Conservation (phyloP, 2,329 filamentous ascomycete genomes). For the Fusarium marasasianum region DNA sequence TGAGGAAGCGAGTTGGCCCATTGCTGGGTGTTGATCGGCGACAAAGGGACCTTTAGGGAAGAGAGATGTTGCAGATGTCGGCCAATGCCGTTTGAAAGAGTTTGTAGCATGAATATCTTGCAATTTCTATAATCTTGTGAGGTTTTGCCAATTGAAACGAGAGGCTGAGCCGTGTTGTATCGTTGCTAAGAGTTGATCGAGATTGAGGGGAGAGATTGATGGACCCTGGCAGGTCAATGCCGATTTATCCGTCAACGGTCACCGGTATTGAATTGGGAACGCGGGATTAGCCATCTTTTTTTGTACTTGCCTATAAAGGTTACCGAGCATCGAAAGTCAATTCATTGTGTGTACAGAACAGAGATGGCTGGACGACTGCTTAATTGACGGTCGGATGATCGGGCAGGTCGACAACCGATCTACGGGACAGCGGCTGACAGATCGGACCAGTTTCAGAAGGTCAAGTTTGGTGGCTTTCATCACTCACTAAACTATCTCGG, state of each 20-base stretch:
- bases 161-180: not conserved
- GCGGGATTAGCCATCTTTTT: not conserved
- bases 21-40: conserved; percentile 22
- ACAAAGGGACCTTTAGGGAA: conserved; percentile 15
- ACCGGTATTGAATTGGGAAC: not conserved
- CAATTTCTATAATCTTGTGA: not conserved
- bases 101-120: not conserved
- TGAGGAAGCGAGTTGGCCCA: not conserved
- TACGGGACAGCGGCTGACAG: not conserved
- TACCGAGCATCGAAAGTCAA: not conserved
- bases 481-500: not conserved
- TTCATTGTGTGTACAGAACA: not conserved
- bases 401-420: not conserved
- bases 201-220: not conserved
- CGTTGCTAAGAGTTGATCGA: not conserved
- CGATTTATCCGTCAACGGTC: conserved; percentile 10
- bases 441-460: not conserved
- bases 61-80: not conserved
- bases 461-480: not conserved
- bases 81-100: not conserved
- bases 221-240: not conserved
- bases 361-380: not conserved
- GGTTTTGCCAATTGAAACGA: not conserved
- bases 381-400: not conserved
- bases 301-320: conserved; percentile 15